Evolutionary conservation across 192 early-diverging fungal species (phyloP).

Genomic region (Powellomyces hirtus): DNA sequence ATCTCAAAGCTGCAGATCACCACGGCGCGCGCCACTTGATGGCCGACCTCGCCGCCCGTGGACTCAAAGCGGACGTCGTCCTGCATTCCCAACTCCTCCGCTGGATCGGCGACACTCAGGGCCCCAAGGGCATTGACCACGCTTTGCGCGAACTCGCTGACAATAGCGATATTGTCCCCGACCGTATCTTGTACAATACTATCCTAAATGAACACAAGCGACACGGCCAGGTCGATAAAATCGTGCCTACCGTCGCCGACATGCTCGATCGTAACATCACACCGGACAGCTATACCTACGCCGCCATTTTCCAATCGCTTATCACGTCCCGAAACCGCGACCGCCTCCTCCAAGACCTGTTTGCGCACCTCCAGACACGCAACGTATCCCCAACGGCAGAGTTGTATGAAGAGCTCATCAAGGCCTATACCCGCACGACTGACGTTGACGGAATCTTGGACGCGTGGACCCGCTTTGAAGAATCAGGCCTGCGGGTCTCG

Average conservation of each 20-base stretch:
- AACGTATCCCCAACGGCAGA: neutral
- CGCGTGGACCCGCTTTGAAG: neutral
- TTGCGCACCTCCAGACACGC: neutral
- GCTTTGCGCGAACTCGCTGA: neutral
- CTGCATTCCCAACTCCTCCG: neutral
- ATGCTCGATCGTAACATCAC: neutral
- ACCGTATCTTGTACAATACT: neutral
- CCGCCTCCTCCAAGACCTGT: neutral
- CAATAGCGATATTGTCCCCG: neutral
- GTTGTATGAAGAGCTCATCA: neutral
- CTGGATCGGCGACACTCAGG: neutral
- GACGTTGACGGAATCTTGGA: neutral
- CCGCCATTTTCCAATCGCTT: neutral
- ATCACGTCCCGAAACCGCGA: neutral
- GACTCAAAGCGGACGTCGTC: neutral
- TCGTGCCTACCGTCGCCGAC: neutral
- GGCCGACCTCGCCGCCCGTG: neutral
- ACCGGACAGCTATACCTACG: constrained; percentile 1
- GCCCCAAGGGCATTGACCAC: neutral
- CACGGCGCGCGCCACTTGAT: neutral
- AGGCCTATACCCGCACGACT: neutral
- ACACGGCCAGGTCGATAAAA: neutral
- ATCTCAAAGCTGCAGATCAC: neutral
- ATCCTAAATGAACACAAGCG: neutral
- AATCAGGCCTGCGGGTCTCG: neutral